Conservation (phyloP, 805 yeast species). For the Blastobotrys chiropterorum region DNA sequence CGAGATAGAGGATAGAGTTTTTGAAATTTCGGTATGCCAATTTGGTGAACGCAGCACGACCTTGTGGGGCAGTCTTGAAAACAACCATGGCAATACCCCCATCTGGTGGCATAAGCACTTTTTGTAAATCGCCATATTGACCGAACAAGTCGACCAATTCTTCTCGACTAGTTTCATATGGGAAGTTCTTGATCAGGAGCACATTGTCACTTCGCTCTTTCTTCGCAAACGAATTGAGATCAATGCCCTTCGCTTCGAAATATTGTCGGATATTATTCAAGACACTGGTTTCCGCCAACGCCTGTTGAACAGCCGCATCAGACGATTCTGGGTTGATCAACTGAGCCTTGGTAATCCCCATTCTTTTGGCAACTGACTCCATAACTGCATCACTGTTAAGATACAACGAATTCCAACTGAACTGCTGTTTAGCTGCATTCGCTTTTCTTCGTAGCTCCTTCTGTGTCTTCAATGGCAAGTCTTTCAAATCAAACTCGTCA, state of each 20-base stretch:
- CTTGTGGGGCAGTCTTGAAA: conserved; percentile 73
- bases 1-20: conserved; percentile 79
- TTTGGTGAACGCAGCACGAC: conserved; percentile 83
- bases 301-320: conserved; percentile 89
- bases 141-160: conserved; percentile 80
- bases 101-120: conserved; percentile 89
- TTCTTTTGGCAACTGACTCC: conserved; percentile 76
- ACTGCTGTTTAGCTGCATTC: conserved; percentile 78
- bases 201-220: conserved; percentile 74
- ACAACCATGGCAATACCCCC: conserved; percentile 95
- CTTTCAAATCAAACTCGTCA: conserved; percentile 86
- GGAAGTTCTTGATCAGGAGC: conserved; percentile 83
- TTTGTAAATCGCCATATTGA: conserved; percentile 69
- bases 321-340: conserved; percentile 83
- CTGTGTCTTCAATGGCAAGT: conserved; percentile 89
- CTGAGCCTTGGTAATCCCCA: conserved; percentile 79
- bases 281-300: conserved; percentile 94
- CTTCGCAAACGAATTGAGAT: conserved; percentile 60
- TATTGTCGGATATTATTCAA: conserved; percentile 84
- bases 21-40: conserved; percentile 84
- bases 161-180: conserved; percentile 73
- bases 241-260: conserved; percentile 82
- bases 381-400: conserved; percentile 89
- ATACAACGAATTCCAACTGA: conserved; percentile 91
- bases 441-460: conserved; percentile 75